These are phyloP conservation scores for Aspergillus alliaceus DNA, from an alignment of 2,329 filamentous ascomycete genomes.

Conservation along the genomic window DNA sequence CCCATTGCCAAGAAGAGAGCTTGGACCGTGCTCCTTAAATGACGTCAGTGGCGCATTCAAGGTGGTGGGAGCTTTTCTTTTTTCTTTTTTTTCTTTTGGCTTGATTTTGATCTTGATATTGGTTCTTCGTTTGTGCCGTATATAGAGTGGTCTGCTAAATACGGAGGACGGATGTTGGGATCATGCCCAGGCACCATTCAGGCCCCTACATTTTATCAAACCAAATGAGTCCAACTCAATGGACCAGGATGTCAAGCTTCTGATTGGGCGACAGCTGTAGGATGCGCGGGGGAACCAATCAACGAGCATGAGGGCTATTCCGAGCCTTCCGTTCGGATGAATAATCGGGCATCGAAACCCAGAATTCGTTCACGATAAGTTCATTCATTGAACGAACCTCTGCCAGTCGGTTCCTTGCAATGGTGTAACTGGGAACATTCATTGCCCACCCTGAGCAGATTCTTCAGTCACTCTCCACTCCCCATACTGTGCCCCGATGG, in stretches of 20 bases:
- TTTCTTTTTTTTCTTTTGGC: too few species aligned
- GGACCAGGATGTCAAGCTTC: neutral
- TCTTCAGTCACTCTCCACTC: neutral
- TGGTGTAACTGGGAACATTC: neutral
- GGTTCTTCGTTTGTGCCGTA: too few species aligned
- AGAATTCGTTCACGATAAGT: neutral
- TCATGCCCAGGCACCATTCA: too few species aligned
- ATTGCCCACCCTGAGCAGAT: neutral
- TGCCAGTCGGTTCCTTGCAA: neutral
- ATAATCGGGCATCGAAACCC: too few species aligned
- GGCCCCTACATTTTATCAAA: too few species aligned
- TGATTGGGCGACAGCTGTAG: neutral
- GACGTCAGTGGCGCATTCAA: neutral
- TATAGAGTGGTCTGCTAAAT: too few species aligned
- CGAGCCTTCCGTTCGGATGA: slow-evolving; percentile 1
- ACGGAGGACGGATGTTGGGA: too few species aligned
- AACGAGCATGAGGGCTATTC: neutral
- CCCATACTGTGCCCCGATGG: slow-evolving; percentile 2
- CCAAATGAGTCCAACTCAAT: too few species aligned
- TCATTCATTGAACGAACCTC: neutral
- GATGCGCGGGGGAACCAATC: neutral
- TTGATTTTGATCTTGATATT: too few species aligned
- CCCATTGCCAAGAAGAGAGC: neutral
- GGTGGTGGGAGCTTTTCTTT: too few species aligned
- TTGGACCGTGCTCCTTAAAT: neutral